These are phyloP conservation scores for Pleurotus giganteus DNA, from an alignment of 768 basidiomycete genomes.

Conservation along the genomic window DNA sequence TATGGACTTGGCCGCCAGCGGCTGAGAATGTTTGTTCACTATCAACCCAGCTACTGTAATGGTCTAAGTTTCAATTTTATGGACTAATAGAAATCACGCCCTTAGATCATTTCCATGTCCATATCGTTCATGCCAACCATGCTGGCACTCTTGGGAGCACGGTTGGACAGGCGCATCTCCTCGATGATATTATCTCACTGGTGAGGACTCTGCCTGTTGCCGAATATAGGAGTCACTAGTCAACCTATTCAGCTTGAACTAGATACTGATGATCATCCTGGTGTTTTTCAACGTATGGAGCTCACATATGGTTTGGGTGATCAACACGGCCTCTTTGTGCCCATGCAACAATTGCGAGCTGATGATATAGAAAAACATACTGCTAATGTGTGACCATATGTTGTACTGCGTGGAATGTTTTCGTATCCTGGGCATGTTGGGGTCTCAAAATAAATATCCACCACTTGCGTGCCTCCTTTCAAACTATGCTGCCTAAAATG, in stretches of 20 bases:
- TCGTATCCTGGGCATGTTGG: no score
- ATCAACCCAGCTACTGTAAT: slow-evolving; percentile 95
- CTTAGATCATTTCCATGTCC: slow-evolving; percentile 91
- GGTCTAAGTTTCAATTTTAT: slow-evolving; percentile 10
- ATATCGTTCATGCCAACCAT: slow-evolving; percentile 80
- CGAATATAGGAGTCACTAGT: not conserved
- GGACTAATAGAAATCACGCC: not conserved
- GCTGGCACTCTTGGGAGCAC: slow-evolving; percentile 66
- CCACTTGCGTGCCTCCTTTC: no score
- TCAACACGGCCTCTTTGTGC: slow-evolving; percentile 66
- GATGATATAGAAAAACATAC: no score
- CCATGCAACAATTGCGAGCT: slow-evolving; percentile 27
- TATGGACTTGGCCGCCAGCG: slow-evolving; percentile 67
- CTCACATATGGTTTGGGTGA: slow-evolving; percentile 83
- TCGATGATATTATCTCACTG: slow-evolving; percentile 89
- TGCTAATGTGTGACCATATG: no score
- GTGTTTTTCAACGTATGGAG: slow-evolving; percentile 68
- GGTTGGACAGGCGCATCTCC: slow-evolving; percentile 88
- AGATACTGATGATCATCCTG: slow-evolving; percentile 49
- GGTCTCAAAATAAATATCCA: no score
- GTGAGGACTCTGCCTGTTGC: slow-evolving; percentile 35
- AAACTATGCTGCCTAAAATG: no score
- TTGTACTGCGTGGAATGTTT: no score
- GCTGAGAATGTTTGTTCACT: slow-evolving; percentile 85
- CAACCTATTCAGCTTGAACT: slow-evolving; percentile 43